A percentile compares a stretch with the other conserved stretches of the same genome.
phyloP scores from a whole-genome alignment of 2,329 filamentous ascomycete species.

The Xylaria digitata region DNA sequence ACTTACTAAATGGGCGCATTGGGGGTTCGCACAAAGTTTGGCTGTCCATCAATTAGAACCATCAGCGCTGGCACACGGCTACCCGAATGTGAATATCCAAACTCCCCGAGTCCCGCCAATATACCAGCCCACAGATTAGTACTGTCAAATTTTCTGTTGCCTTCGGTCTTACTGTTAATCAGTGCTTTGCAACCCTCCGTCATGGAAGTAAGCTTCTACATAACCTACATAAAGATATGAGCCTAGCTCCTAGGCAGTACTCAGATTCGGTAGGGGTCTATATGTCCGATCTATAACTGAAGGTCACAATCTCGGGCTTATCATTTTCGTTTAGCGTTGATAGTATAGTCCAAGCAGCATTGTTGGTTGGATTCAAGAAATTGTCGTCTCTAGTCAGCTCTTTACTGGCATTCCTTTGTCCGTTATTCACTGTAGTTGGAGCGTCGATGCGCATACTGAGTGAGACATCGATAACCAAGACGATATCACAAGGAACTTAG shows the following conservation, averaged over 20 bases:
- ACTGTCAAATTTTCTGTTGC: constrained; percentile 52
- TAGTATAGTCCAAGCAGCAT: constrained; percentile 68
- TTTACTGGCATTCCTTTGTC: constrained; percentile 46
- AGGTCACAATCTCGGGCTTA: constrained; percentile 68
- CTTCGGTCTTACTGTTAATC: constrained; percentile 56
- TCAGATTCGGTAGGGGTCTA: neutral
- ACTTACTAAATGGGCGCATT: neutral
- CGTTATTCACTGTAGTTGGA: constrained; percentile 56
- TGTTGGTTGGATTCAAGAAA: constrained; percentile 69
- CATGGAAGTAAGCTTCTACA: constrained; percentile 63
- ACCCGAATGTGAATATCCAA: constrained; percentile 50
- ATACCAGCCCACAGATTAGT: constrained; percentile 72
- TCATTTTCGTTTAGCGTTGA: constrained; percentile 66
- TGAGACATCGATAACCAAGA: constrained; percentile 71
- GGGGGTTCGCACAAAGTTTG: constrained; percentile 61
- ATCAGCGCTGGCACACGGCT: constrained; percentile 62
- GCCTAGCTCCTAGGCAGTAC: neutral
- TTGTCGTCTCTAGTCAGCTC: constrained; percentile 48
- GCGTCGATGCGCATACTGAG: constrained; percentile 64
- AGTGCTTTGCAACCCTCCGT: constrained; percentile 57
- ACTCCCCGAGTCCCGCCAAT: constrained; percentile 60
- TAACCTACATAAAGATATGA: constrained; percentile 43
- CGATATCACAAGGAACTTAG: constrained; percentile 68
- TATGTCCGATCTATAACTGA: constrained; percentile 55
- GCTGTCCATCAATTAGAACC: constrained; percentile 66